Conservation (phyloP, 176 grass and related monocot species). For the Chrysopogon serrulatus region DNA sequence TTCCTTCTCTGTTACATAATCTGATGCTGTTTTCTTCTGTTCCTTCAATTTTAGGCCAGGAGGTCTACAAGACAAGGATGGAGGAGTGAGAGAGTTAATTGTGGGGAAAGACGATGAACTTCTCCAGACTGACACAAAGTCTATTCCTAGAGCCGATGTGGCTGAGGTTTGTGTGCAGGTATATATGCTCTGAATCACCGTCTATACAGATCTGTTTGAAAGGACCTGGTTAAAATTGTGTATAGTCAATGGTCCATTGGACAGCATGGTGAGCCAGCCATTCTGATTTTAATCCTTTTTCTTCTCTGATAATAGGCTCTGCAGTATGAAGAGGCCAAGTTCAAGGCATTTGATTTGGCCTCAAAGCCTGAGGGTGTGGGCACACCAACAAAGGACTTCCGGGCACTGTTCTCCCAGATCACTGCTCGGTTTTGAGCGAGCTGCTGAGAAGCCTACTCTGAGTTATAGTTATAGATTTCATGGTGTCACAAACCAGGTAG, state of each 20-base stretch:
- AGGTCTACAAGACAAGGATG: constrained; percentile 81
- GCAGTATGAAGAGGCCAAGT: constrained; percentile 69
- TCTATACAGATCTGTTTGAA: background rate
- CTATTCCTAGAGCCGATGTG: constrained; percentile 84
- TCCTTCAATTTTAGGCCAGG: constrained; percentile 48
- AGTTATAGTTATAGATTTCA: background rate
- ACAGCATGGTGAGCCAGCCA: background rate
- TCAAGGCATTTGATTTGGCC: constrained; percentile 92
- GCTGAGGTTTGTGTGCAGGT: constrained; percentile 94
- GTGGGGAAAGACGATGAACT: constrained; percentile 87
- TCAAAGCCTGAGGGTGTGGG: constrained; percentile 72
- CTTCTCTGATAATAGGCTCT: constrained; percentile 49
- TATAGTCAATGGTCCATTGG: background rate
- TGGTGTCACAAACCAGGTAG: background rate
- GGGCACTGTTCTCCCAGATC: constrained; percentile 46
- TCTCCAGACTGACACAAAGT: constrained; percentile 76
- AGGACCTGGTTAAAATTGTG: background rate
- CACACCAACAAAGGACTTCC: constrained; percentile 68
- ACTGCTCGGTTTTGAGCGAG: constrained; percentile 48
- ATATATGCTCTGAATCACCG: background rate
- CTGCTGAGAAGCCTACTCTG: background rate
- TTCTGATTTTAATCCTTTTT: background rate
- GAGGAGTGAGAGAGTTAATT: constrained; percentile 62
- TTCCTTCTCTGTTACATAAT: background rate
- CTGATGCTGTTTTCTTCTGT: background rate